Evolutionary conservation across 306 rosid genomes (phyloP).

Genomic region (Alnus glutinosa): DNA sequence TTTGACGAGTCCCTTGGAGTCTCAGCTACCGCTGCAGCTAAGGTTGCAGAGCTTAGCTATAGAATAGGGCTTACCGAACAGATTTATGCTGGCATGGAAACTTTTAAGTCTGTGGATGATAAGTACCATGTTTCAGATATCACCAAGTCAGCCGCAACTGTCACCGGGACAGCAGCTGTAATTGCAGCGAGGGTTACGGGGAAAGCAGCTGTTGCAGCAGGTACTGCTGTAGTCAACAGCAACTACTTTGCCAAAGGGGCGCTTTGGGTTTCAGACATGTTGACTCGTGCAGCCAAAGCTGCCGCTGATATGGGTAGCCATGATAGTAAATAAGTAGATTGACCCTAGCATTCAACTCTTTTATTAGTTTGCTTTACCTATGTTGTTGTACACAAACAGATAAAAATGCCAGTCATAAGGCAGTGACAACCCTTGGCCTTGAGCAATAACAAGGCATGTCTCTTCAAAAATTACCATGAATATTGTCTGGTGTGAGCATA

Average conservation of each 20-base stretch:
- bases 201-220: constrained; percentile 71
- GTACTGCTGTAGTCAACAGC: constrained; percentile 73
- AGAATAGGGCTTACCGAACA: constrained; percentile 73
- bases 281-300: constrained; percentile 63
- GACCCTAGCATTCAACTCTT: background rate
- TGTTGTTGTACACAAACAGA: constrained; percentile 8
- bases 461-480: background rate
- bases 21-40: constrained; percentile 78
- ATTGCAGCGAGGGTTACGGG: constrained; percentile 69
- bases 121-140: constrained; percentile 72
- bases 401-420: background rate
- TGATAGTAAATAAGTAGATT: constrained; percentile 17
- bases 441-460: background rate
- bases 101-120: constrained; percentile 72
- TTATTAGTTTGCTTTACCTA: background rate
- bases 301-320: constrained; percentile 61
- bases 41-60: constrained; percentile 64
- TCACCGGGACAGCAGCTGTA: constrained; percentile 81
- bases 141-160: constrained; percentile 67
- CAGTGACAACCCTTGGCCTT: background rate
- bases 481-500: background rate
- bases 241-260: constrained; percentile 91
- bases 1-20: constrained; percentile 72
- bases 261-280: constrained; percentile 61
- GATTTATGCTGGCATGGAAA: constrained; percentile 63